Evolutionary conservation across 768 basidiomycete species (phyloP).

Genomic region (Termitomyces sp.): DNA sequence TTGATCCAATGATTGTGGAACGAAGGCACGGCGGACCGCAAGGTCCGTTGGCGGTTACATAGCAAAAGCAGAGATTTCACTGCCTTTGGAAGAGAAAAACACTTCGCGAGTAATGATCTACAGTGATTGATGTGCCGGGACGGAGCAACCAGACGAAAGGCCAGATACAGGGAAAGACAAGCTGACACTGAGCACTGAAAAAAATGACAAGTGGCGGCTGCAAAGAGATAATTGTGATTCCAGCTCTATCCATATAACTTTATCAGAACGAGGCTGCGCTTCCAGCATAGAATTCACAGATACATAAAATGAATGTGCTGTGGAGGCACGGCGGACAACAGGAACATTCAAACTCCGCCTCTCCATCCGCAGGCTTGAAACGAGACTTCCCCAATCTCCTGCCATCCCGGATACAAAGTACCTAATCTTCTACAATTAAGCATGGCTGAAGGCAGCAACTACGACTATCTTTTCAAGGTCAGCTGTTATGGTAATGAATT

Average conservation of each 20-base stretch:
- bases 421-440: constrained; percentile 13
- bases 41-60: constrained; percentile 7
- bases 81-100: neutral
- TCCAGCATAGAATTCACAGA: neutral
- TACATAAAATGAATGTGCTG: constrained; percentile 2
- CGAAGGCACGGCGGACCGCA: constrained; percentile 5
- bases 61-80: neutral
- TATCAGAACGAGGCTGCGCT: neutral
- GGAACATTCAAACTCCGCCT: constrained; percentile 24
- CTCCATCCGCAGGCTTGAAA: constrained; percentile 10
- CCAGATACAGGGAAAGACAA: neutral
- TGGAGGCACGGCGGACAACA: constrained; percentile 1
- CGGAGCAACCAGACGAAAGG: neutral
- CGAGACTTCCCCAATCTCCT: constrained; percentile 11
- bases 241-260: neutral
- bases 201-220: neutral
- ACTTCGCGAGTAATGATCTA: neutral
- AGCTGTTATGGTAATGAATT: constrained; percentile 11
- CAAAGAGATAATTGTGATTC: neutral
- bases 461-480: constrained; percentile 99
- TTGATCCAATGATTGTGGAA: neutral
- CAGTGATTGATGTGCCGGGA: constrained; percentile 3
- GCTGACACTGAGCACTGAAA: neutral
- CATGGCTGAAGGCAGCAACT: constrained; percentile 94
- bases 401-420: constrained; percentile 19